Evolutionary conservation across 148 eudicot species (phyloP), one percentile per base, ranked within the genome.

Genomic region (Nyssa sinensis): DNA sequence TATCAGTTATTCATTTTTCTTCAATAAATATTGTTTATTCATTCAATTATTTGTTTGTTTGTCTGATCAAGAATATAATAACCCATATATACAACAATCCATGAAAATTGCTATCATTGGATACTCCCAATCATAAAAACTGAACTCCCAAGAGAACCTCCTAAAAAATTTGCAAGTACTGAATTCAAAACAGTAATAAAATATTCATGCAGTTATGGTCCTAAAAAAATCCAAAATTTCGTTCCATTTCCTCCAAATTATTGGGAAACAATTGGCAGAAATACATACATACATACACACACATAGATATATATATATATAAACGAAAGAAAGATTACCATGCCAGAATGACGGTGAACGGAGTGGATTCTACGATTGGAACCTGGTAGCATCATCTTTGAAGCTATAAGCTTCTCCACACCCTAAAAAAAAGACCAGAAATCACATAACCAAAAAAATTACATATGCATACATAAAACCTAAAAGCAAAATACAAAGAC

Each of bases 361-460:
- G 98, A 80, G 69, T 94, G 98, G 28, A 92, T 90, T 82, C 98
- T 84, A 5, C 98, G 84, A 78, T 91, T 94, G 21, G 98, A 94
- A 10, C 97, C 97, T 3, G 98, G 97, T 53, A 94, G 74, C 98
- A 94, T 89, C 98, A 94, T 94, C 88, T 94, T 94, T 2, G 98
- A 94, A 37, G 91, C 89, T 63, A 94, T 90, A 30, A 91, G 87
- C 84, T 91, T 91, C 89, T 91, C 97, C 71, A 91, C 98, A 44
- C 98, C 96, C 97, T 91, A 72, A 27, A 64, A 58, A 25, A 29
- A 14, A 2, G 17, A 1, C 16, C 2, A 6, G 25, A 29, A 62
- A 80, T 47, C 67, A 35, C 69, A 12, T 37, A 39, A 39, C 44
- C n/a, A 39, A 39, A 44, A 1, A 44, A 44, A 13, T 3, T 44